Evolutionary conservation across 345 rosid genomes (phyloP), one percentile per base, ranked within the genome.

Genomic region (Moringa oleifera): DNA sequence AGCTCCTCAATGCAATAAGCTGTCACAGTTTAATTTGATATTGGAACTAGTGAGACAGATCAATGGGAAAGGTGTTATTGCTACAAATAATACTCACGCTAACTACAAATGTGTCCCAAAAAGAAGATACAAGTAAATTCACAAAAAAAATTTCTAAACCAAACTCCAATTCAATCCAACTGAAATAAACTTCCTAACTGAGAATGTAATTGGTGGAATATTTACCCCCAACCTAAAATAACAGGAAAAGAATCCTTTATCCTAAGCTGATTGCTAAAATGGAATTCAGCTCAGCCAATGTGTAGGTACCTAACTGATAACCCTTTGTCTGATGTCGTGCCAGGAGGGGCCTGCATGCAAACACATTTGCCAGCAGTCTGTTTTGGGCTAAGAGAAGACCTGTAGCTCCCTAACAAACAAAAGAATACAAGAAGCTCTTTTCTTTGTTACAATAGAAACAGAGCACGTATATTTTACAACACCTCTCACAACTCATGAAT

Each of bases 361-460:
- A 64, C 50, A 64, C 2, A 18, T 51, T 20, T 17, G 55, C 53
- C 45, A 23, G 55, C 66, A 58, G 54, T 56, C 53, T 49, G 28
- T 31, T 7, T 58, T 59, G 25, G 0, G 23, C 62, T 46, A 58
- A 47, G 61, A 53, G 47, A 41, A 41, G 23, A 25, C 54, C 62
- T 31, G 68, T 55, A 25, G 51, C 67, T 58, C 68, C 58, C 65
- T 65, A 55, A 73, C 61, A 61, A 71, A 81, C 61, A 75, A 73
- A 81, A 74, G 71, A 76, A 41, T 62, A 73, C 75, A 41, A 47
- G 37, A 41, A 47, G 25, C 47, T 11, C 47, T 4, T 51, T 51
- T 51, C 54, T 51, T 51, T 51, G 54, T 19, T 51, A 51, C 57
- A 24, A 64, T 18, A 51, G 52, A 55, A 58, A 62, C 61, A 25